phyloP scores from a whole-genome alignment of 495 filamentous ascomycete species.

The Xylaria flabelliformis region DNA sequence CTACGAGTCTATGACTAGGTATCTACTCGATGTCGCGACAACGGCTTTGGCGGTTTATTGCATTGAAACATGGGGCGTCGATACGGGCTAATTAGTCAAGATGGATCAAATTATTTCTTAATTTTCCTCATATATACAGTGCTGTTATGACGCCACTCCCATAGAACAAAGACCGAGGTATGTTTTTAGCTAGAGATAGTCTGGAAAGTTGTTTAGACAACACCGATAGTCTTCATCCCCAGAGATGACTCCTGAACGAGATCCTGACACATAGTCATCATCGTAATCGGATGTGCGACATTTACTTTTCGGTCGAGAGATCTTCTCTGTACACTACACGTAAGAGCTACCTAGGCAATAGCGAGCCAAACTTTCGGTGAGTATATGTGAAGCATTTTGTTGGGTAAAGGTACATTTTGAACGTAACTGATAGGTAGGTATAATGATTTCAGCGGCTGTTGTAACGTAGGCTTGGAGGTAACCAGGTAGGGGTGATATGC shows the following conservation, averaged over 20 bases:
- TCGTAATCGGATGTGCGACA: background rate
- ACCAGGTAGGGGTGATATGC: background rate
- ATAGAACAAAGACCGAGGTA: background rate
- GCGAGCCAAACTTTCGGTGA: slow-evolving; percentile 1
- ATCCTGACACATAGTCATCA: background rate
- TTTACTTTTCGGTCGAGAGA: background rate
- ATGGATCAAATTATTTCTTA: background rate
- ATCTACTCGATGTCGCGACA: background rate
- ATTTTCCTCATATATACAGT: background rate
- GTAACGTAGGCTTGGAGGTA: background rate
- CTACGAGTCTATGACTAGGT: background rate
- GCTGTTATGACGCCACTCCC: background rate
- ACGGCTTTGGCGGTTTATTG: background rate
- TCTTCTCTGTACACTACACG: slow-evolving; percentile 4
- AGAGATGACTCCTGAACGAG: background rate
- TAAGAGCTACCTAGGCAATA: slow-evolving; percentile 3
- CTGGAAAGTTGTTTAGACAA: background rate
- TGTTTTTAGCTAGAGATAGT: background rate
- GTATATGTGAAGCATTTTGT: background rate
- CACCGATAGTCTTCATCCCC: background rate
- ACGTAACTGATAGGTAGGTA: background rate
- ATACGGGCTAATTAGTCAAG: background rate
- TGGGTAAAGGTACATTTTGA: background rate
- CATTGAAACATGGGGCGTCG: background rate
- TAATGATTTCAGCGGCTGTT: background rate